Base-by-base conservation (phyloP, 164 flowering plant genomes). In the Aristolochia californica region DNA sequence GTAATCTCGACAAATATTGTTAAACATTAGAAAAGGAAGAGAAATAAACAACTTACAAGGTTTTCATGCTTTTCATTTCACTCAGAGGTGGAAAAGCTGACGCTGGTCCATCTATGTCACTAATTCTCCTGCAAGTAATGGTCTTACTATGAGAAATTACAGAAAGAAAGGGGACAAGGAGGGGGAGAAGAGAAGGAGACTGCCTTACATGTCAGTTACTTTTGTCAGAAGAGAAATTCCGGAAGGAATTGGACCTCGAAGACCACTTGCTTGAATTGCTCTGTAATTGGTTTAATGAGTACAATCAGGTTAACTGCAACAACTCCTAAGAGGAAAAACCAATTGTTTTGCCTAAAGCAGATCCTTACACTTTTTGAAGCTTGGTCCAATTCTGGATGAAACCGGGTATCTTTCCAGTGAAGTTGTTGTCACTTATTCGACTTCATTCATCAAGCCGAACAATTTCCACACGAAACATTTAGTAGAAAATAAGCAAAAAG, bases 221-320 rank as follows among this genome's bases (percentile, higher is more conserved):
- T 62, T 75, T 43, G 61, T 63, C 76, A 87, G 63, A 48, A 61
- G 30, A 30, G 83, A 81, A 43, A 87, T 74, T 47, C 61, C 67
- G 40, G 75, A 52, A 21, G 95, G 95, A 67, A 84, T 81, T 2
- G 91, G 91, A 2, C 91, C 88, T 56, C 58, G 62, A 22, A 84
- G 55, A 55, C 91, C 91, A 70, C 81, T 84, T 23, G 79, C 87
- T 38, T 73, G 72, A 72, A 87, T 74, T 61, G 75, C 82, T 71
- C 95, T 87, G 95, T 90, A 64, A 82, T 80, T 40, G 24, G 61
- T 44, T 20, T 30, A n/a, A 40, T 23, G 34, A 1, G 26, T 26
- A 9, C 15, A 16, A 5, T 18, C 14, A 23, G 13, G 13, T 20
- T 7, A 48, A 57, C 2, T 27, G 43, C 18, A n/a, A 30, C 30